These are phyloP conservation scores for Gigaspora rosea DNA, from an alignment of 192 early-diverging fungal genomes.

Conservation along the genomic window DNA sequence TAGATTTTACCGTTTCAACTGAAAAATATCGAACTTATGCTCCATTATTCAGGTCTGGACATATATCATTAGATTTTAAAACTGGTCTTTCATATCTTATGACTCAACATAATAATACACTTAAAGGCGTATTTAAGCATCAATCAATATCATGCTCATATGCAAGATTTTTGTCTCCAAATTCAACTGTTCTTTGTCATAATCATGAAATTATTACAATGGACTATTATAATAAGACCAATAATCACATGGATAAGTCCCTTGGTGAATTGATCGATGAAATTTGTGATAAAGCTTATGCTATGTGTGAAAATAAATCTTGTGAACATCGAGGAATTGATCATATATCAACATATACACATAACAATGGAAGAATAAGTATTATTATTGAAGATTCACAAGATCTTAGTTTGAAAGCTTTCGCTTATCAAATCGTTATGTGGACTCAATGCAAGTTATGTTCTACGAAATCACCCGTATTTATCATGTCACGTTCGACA, in stretches of 20 bases:
- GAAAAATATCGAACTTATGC: slow-evolving; percentile 22
- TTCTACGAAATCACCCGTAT: slow-evolving; percentile 56
- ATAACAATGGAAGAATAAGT: slow-evolving; percentile 52
- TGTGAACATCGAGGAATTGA: slow-evolving; percentile 52
- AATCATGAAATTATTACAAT: slow-evolving; percentile 49
- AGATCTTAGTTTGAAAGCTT: slow-evolving; percentile 29
- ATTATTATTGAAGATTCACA: slow-evolving; percentile 42
- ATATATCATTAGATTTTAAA: slow-evolving; percentile 51
- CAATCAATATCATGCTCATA: slow-evolving; percentile 54
- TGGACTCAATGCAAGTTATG: slow-evolving; percentile 86
- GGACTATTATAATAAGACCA: slow-evolving; percentile 54
- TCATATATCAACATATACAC: slow-evolving; percentile 59
- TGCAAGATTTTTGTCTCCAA: slow-evolving; percentile 46
- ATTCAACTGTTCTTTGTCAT: slow-evolving; percentile 44
- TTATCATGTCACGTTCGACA: slow-evolving; percentile 70
- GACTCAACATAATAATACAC: slow-evolving; percentile 52
- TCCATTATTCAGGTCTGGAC: background rate
- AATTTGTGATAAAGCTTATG: slow-evolving; percentile 46
- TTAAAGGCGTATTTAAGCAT: slow-evolving; percentile 51
- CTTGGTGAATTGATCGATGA: slow-evolving; percentile 53
- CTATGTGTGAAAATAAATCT: slow-evolving; percentile 42
- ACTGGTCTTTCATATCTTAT: slow-evolving; percentile 53
- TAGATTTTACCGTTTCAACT: slow-evolving; percentile 14
- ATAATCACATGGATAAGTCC: slow-evolving; percentile 43
- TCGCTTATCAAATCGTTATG: slow-evolving; percentile 63